Base-by-base conservation (phyloP, 2,329 filamentous ascomycete genomes). In the Trichoderma koningii region DNA sequence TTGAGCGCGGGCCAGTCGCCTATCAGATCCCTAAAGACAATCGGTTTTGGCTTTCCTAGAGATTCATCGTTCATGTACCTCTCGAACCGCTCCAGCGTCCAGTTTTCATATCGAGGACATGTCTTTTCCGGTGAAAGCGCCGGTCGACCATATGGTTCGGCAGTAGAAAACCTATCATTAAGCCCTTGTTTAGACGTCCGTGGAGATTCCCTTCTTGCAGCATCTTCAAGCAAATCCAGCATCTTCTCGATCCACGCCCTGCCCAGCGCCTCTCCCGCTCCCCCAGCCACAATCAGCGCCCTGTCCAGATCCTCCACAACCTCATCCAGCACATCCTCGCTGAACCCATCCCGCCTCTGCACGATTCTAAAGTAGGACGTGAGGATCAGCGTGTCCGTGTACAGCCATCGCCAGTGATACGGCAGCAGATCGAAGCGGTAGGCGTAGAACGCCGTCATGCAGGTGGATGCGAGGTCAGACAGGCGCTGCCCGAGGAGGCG, bases 1-100 rank as follows among this genome's bases (percentile, higher is more conserved):
- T 79, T 81, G n/a, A 89, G 76, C 0, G 94, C 93, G 0, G 93
- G 92, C 94, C 94, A 98, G 69, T 82, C 75, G 3, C 51, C 14
- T 2, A 91, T 81, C 1, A 88, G 78, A 59, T 84, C 83, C 0
- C 84, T 85, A 50, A 98, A 87, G 10, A 97, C 81, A 4, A 96
- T 69, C 0, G 94, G 92, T 63, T 78, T 73, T 0, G 83, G 81
- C 1, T 79, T 78, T 0, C 76, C 67, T 2, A 67, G 68, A 3
- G 38, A 47, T 1, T 76, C 75, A 59, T 80, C 73, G 47, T 80
- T 78, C 74, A 92, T 83, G 72, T 90, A 85, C 1, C 77, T 73
- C 66, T 90, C 84, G 72, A 93, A 92, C 0, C 74, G 73, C 44
- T 83, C 81, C 63, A 91, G 81, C 1, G 83, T 81, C 65, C 85